Evolutionary conservation across 148 eudicot genomes (phyloP), one percentile per base, ranked within the genome.

Genomic region (Amaranthus hypochondriacus): DNA sequence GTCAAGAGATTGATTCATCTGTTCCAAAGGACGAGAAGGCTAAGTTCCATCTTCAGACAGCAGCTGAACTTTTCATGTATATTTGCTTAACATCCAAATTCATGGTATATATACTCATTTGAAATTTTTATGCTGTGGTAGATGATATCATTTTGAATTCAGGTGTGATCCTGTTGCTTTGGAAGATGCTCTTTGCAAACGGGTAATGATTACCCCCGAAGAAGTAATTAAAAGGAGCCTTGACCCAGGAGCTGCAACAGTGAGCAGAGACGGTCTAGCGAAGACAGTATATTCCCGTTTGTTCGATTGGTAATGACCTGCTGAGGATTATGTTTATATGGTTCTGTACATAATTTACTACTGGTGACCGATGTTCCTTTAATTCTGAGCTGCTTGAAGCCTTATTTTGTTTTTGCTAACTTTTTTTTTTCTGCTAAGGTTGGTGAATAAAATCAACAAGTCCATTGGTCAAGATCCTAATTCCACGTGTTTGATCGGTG

Each of bases 391-490:
- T 66, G 10, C 5, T 28, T 66, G 43, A 47, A 18, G 53, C 53
- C 28, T 14, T 13, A 13, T 57, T 28, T 28, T 28, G 39, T 28
- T 71, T 68, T 73, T 62, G 42, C 62, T 76, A 5, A 58, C 47
- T 55, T 56, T 14, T 5, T 78, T 42, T 56, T 18, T 71, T 76
- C 57, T 73, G 50, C 78, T 68, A 85, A 95, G 99, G 99, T 82
- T 95, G 88, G 99, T 95, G 67, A 91, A 90, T 55, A 95, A 87
- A 74, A 90, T 95, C 75, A 95, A 95, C 75, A 79, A 74, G 52
- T 95, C 99, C 68, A 95, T 95, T 70, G 99, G 99, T 59, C 99
- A 95, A 85, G 99, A 95, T 89, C 87, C 93, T 46, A 86, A 81
- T 71, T 95, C 97, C 50, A 90, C 73, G 68, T 88, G 85, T 78